These are phyloP conservation scores for Podaxis mareebaensis DNA, from an alignment of 768 basidiomycete genomes.

Conservation along the genomic window DNA sequence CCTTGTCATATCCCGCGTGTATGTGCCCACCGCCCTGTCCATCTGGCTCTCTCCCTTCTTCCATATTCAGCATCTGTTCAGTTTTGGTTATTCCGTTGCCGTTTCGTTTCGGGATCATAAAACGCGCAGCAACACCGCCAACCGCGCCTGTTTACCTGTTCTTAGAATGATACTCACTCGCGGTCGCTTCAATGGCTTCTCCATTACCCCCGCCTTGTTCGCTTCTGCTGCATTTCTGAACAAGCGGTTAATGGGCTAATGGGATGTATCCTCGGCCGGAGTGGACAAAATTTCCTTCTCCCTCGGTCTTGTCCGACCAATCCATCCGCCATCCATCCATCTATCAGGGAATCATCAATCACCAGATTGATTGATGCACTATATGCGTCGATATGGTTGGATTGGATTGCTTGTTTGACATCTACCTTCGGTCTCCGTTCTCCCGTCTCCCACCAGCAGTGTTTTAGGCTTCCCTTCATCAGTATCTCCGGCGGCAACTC, in stretches of 20 bases:
- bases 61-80: neutral
- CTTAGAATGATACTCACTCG: neutral
- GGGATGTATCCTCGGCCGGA: neutral
- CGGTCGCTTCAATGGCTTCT: neutral
- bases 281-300: neutral
- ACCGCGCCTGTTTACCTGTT: neutral
- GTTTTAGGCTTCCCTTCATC: neutral
- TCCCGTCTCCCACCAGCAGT: neutral
- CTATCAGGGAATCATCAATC: constrained; percentile 6
- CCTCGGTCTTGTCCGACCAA: neutral
- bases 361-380: constrained; percentile 6
- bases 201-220: neutral
- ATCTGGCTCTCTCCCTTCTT: neutral
- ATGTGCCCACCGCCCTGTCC: neutral
- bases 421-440: neutral
- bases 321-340: constrained; percentile 8
- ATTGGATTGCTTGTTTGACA: neutral
- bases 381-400: neutral
- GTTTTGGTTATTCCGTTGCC: neutral
- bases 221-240: neutral
- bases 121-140: constrained; percentile 2
- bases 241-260: neutral
- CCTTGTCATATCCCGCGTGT: neutral
- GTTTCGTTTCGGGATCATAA: neutral
- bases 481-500: neutral